Evolutionary conservation across 2,329 filamentous ascomycete species (phyloP), one percentile per base, ranked within the genome.

Genomic region (Thelonectria discophora): DNA sequence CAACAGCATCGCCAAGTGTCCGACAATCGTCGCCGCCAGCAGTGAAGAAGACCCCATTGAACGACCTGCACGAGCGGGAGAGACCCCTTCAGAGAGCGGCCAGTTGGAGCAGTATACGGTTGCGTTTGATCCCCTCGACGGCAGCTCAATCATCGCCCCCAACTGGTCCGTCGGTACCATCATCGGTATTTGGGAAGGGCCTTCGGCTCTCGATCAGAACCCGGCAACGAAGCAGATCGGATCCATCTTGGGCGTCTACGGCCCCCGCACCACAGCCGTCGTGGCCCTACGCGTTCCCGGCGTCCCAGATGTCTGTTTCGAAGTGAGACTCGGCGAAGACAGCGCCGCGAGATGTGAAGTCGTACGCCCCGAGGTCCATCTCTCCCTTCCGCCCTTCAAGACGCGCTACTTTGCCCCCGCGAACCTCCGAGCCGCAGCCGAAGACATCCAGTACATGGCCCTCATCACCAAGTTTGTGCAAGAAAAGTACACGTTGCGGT

Each of bases 101-200:
- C 50, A 54, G 10, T 20, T 27, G 7, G 82, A 87, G 66, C 69
- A 75, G 27, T 89, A 89, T 73, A 83, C 86, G 0, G 74, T 88
- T 9, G 86, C 85, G 0, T 89, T 89, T 66, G 87, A 89, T 66
- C 87, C 87, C 0, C 80, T 89, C 0, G 87, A 89, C 65, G 87
- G 87, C 11, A 86, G 83, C 72, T 88, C 84, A 63, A 86, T 87
- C 67, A 85, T 87, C 45, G 82, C 78, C 0, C 79, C 84, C 1
- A 86, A 86, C 69, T 87, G 84, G 84, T 79, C 82, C 1, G 84
- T 87, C 9, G 84, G 84, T 20, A 82, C 85, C 48, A 89, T 89
- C 62, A 74, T 88, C 15, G 86, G 86, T 8, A 74, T 89, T 40
- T 89, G 87, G 84, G 79, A 82, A 30, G 83, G 83, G 2, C 39